phyloP scores from a whole-genome alignment of 768 basidiomycete genomes.

The Mycena rebaudengoi region DNA sequence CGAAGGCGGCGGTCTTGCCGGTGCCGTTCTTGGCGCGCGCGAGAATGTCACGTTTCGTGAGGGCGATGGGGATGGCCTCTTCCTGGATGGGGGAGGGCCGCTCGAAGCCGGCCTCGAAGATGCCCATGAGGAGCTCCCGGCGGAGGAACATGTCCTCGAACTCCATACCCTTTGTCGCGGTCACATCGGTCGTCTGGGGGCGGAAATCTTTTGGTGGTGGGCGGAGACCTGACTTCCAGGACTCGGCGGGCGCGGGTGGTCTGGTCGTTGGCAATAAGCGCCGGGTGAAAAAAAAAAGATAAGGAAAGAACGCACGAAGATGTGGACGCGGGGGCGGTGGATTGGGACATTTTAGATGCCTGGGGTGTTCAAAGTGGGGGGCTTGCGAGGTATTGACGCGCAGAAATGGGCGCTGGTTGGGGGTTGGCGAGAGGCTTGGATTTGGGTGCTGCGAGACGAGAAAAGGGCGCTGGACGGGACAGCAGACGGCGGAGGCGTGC shows the following conservation, averaged over 20 bases:
- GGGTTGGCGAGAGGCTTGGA: constrained; percentile 10
- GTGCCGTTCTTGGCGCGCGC: constrained; percentile 97
- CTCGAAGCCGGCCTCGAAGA: constrained; percentile 98
- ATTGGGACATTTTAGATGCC: constrained; percentile 17
- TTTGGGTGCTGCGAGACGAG: background rate
- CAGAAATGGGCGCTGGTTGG: constrained; percentile 14
- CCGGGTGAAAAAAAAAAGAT: constrained; percentile 1
- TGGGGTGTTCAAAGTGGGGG: background rate
- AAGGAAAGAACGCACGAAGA: constrained; percentile 10
- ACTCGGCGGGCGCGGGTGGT: constrained; percentile 29
- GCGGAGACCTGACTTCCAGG: constrained; percentile 83
- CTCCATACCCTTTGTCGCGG: constrained; percentile 90
- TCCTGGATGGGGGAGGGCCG: constrained; percentile 98
- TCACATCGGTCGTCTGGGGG: constrained; percentile 98
- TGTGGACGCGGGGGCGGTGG: constrained; percentile 17
- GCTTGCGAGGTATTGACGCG: constrained; percentile 11
- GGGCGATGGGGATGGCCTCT: constrained; percentile 95
- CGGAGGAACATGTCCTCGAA: constrained; percentile 95
- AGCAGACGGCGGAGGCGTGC: background rate
- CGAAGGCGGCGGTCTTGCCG: constrained; percentile 98
- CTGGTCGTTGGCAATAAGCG: constrained; percentile 4
- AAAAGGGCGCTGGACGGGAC: background rate
- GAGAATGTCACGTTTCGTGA: constrained; percentile 92
- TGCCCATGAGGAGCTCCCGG: constrained; percentile 98
- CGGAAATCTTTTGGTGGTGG: constrained; percentile 91